Percentiles rank a stretch among this genome's conserved stretches.
Evolutionary conservation across 768 basidiomycete genomes (phyloP).

Genomic region (Pleurotus tuoliensis): DNA sequence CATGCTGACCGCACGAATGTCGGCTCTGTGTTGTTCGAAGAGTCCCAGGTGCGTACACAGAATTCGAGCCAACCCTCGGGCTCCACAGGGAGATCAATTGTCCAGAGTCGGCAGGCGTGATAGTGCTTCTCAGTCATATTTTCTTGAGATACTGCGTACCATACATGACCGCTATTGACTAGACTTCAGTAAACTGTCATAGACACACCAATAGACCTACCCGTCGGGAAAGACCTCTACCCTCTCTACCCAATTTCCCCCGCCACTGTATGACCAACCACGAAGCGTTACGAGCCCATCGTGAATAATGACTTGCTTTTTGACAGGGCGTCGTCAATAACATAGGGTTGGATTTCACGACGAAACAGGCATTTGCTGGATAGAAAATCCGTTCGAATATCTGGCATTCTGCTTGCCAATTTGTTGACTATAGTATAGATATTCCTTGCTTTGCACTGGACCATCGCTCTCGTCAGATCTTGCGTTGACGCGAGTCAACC

Average conservation of each 20-base stretch:
- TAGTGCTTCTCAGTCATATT: conserved; percentile 54
- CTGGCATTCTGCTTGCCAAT: conserved; percentile 50
- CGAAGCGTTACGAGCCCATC: conserved; percentile 40
- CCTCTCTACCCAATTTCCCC: conserved; percentile 52
- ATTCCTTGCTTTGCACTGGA: conserved; percentile 51
- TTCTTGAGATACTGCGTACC: conserved; percentile 43
- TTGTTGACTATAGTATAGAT: conserved; percentile 49
- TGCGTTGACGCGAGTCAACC: conserved; percentile 50
- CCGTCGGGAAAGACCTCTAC: conserved; percentile 53
- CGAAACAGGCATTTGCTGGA: conserved; percentile 58
- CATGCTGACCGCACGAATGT: conserved; percentile 51
- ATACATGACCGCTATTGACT: conserved; percentile 38
- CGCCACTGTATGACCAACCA: conserved; percentile 42
- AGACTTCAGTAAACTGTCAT: background rate
- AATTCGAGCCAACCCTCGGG: conserved; percentile 57
- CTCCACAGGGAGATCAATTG: conserved; percentile 45
- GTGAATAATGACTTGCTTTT: conserved; percentile 44
- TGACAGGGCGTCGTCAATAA: conserved; percentile 22
- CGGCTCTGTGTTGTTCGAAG: conserved; percentile 55
- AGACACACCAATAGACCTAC: conserved; percentile 16
- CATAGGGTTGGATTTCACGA: conserved; percentile 21
- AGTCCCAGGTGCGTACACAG: conserved; percentile 53
- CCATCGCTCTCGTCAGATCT: conserved; percentile 44
- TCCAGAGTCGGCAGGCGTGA: conserved; percentile 53
- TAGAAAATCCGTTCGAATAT: conserved; percentile 53